phyloP scores from a whole-genome alignment of 2,329 filamentous ascomycete genomes.

The Cadophora gregata region DNA sequence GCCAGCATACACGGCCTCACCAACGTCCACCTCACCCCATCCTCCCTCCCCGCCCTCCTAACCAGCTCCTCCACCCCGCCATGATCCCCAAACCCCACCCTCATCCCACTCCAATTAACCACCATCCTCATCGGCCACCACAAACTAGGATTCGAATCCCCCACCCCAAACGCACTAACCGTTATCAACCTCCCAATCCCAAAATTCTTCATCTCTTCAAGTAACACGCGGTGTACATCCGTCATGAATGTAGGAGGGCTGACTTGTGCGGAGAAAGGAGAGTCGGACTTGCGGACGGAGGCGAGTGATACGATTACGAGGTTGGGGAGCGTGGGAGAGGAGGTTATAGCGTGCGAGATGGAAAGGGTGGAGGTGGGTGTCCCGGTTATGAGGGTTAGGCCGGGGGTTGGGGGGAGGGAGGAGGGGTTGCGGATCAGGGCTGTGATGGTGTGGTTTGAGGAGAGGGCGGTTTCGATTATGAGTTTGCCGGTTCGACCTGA shows the following conservation, averaged over 20 bases:
- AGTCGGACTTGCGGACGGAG: slow-evolving; percentile 52
- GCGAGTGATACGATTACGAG: slow-evolving; percentile 57
- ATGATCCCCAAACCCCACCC: slow-evolving; percentile 54
- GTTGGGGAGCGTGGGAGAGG: slow-evolving; percentile 36
- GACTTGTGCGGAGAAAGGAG: slow-evolving; percentile 54
- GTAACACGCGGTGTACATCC: slow-evolving; percentile 48
- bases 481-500: slow-evolving; percentile 54
- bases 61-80: slow-evolving; percentile 39
- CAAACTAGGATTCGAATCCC: slow-evolving; percentile 51
- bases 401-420: slow-evolving; percentile 41
- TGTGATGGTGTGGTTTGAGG: slow-evolving; percentile 50
- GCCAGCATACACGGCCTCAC: slow-evolving; percentile 32
- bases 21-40: slow-evolving; percentile 29
- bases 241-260: slow-evolving; percentile 54
- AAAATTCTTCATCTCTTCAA: slow-evolving; percentile 48
- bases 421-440: slow-evolving; percentile 52
- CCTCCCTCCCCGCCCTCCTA: slow-evolving; percentile 10
- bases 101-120: slow-evolving; percentile 50
- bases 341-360: slow-evolving; percentile 46
- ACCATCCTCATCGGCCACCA: slow-evolving; percentile 50
- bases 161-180: slow-evolving; percentile 57
- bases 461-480: slow-evolving; percentile 49
- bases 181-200: slow-evolving; percentile 51
- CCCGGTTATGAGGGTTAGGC: slow-evolving; percentile 50
- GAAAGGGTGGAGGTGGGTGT: slow-evolving; percentile 45